These are phyloP conservation scores for Cynanchum wilfordii DNA, from an alignment of 257 asterid species.

Conservation along the genomic window DNA sequence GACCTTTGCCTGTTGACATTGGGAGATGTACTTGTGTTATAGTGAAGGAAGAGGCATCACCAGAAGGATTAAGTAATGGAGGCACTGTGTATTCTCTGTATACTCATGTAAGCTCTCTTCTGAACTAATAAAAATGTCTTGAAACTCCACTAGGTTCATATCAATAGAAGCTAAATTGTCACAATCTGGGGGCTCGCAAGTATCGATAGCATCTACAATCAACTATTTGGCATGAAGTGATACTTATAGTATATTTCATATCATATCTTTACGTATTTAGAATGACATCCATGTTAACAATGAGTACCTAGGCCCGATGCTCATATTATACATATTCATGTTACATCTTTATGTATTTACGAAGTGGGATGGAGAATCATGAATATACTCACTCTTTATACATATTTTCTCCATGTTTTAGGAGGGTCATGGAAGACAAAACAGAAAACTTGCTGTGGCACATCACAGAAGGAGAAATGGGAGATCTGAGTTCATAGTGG, in stretches of 20 bases:
- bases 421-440: constrained; percentile 95
- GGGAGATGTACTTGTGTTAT: constrained; percentile 89
- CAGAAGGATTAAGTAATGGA: constrained; percentile 43
- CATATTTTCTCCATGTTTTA: constrained; percentile 6
- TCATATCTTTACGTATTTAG: too few relatives aligned
- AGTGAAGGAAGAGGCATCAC: constrained; percentile 74
- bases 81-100: constrained; percentile 72
- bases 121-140: too few relatives aligned
- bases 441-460: constrained; percentile 85
- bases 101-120: constrained; percentile 54
- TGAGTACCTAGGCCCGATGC: too few relatives aligned
- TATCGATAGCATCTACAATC: too few relatives aligned
- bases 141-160: too few relatives aligned
- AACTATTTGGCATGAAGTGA: too few relatives aligned
- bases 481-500: constrained; percentile 71
- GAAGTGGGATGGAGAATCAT: not conserved
- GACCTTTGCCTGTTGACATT: constrained; percentile 88
- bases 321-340: too few relatives aligned
- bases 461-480: constrained; percentile 60
- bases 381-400: not conserved
- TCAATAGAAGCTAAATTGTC: not conserved
- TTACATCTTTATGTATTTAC: too few relatives aligned
- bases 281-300: too few relatives aligned
- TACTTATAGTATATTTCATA: too few relatives aligned
- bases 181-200: too few relatives aligned